Conservation (phyloP, 768 basidiomycete species). For the Agrocybe praecox region DNA sequence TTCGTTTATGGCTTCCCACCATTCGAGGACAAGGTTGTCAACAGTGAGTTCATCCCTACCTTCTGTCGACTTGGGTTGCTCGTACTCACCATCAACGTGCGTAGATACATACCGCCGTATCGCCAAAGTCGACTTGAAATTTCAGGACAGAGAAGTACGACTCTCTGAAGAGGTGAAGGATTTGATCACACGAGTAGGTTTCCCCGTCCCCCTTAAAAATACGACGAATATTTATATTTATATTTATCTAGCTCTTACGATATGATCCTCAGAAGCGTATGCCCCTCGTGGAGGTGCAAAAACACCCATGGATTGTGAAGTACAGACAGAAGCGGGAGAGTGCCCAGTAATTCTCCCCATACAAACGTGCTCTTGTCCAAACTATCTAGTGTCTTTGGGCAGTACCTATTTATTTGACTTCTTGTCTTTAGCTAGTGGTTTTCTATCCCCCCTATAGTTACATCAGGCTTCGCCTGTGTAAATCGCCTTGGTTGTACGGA, state of each 20-base stretch:
- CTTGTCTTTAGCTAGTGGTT: too few relatives aligned
- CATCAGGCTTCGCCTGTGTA: too few relatives aligned
- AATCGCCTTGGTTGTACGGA: background rate
- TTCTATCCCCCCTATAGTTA: too few relatives aligned
- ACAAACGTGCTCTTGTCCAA: background rate
- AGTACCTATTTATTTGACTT: background rate
- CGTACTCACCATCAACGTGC: background rate
- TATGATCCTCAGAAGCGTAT: slow-evolving; percentile 80
- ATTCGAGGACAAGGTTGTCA: slow-evolving; percentile 82
- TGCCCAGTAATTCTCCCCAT: background rate
- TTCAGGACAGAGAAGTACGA: slow-evolving; percentile 42
- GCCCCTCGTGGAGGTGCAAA: slow-evolving; percentile 70
- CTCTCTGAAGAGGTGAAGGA: slow-evolving; percentile 70
- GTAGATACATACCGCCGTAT: slow-evolving; percentile 91
- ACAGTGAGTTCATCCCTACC: slow-evolving; percentile 49
- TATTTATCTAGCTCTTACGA: slow-evolving; percentile 67
- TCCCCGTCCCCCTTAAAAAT: slow-evolving; percentile 5
- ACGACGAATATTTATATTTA: background rate
- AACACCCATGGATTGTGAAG: slow-evolving; percentile 87
- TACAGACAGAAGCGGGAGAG: slow-evolving; percentile 53
- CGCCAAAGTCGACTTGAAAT: slow-evolving; percentile 78
- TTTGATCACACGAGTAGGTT: slow-evolving; percentile 58
- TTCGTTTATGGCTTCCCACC: slow-evolving; percentile 80
- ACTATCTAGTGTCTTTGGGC: background rate
- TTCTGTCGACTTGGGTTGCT: background rate